Evolutionary conservation across 768 basidiomycete species (phyloP).

Genomic region (Boletus insuetus): DNA sequence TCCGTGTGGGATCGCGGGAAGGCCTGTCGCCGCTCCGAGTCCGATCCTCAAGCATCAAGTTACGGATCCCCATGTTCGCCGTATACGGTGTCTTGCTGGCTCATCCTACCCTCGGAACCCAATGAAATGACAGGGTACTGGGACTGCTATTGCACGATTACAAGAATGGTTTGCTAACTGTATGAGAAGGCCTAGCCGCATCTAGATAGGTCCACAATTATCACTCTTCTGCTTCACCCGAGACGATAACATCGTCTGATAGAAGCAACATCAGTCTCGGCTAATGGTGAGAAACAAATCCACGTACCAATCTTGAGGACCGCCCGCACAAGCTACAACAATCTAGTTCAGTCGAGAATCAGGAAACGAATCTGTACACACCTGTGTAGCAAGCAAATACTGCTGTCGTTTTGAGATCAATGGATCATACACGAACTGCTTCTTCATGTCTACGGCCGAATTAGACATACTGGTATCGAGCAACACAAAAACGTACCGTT

Average conservation of each 20-base stretch:
- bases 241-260: conserved; percentile 74
- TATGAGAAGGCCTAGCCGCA: conserved; percentile 3
- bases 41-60: no score
- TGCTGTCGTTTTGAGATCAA: conserved; percentile 97
- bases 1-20: no score
- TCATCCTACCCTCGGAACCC: no score
- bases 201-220: conserved; percentile 17
- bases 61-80: no score
- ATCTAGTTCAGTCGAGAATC: conserved; percentile 1
- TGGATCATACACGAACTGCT: conserved; percentile 96
- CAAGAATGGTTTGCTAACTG: conserved; percentile 19
- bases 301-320: conserved; percentile 82
- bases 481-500: conserved; percentile 58
- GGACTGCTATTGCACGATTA: conserved; percentile 22
- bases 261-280: conserved; percentile 5
- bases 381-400: conserved; percentile 95
- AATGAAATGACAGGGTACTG: neutral
- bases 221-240: conserved; percentile 70
- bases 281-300: neutral
- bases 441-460: conserved; percentile 80
- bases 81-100: no score
- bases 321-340: conserved; percentile 68
- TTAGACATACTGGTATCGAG: neutral
- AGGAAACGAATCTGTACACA: conserved; percentile 29
- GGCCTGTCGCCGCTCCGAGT: no score